A percentile compares a stretch with the other conserved stretches of the same genome.
Evolutionary conservation across 164 flowering plant species (phyloP).

Genomic region (Paratinospora sagittata): DNA sequence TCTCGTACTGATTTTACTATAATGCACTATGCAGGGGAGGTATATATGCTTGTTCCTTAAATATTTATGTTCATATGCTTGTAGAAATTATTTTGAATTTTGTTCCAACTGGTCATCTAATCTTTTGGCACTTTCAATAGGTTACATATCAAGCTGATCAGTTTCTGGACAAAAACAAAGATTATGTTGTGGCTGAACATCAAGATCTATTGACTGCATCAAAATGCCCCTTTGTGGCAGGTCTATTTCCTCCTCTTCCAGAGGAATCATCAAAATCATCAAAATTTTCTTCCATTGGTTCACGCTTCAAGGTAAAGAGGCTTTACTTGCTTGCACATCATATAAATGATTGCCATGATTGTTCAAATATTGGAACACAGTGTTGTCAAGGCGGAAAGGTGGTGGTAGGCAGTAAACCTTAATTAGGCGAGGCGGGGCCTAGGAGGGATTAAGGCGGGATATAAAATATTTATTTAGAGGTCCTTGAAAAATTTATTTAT

Average conservation of each 20-base stretch:
- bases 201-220: slow-evolving; percentile 77
- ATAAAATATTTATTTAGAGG: no score
- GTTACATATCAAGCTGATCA: slow-evolving; percentile 76
- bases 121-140: slow-evolving; percentile 28
- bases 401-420: no score
- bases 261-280: slow-evolving; percentile 78
- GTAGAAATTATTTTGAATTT: not conserved
- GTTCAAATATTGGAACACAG: not conserved
- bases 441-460: no score
- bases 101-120: not conserved
- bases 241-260: slow-evolving; percentile 69
- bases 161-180: slow-evolving; percentile 91
- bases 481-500: no score
- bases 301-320: slow-evolving; percentile 92
- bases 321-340: not conserved
- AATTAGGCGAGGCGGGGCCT: no score
- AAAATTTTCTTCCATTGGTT: slow-evolving; percentile 89
- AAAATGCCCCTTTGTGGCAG: slow-evolving; percentile 70
- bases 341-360: not conserved
- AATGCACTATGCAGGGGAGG: slow-evolving; percentile 97
- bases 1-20: no score
- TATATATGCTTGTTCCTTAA: slow-evolving; percentile 19
- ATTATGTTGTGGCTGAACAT: slow-evolving; percentile 97
- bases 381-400: no score
- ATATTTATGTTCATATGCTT: not conserved